Evolutionary conservation across 2,329 filamentous ascomycete genomes (phyloP).

Genomic region (Aspergillus pseudoterreus): DNA sequence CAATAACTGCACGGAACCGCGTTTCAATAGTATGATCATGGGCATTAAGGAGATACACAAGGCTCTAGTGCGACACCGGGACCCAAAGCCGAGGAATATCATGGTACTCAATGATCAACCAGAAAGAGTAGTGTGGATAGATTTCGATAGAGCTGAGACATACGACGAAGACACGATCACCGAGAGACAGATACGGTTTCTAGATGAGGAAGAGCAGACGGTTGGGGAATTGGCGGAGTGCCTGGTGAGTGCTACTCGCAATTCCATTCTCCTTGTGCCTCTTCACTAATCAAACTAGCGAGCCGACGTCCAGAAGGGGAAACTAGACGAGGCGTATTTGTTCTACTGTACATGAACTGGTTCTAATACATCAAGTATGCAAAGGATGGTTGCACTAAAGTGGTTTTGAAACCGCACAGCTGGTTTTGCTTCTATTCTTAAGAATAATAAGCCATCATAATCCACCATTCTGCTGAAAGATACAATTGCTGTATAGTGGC

Average conservation of each 20-base stretch:
- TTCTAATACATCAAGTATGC: no score
- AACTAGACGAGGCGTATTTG: background rate
- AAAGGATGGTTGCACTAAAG: no score
- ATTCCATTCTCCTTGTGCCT: background rate
- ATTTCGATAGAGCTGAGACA: background rate
- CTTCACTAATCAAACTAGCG: background rate
- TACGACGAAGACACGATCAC: background rate
- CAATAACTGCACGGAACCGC: slow-evolving; percentile 6
- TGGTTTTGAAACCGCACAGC: no score
- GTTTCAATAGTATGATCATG: slow-evolving; percentile 6
- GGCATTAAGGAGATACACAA: slow-evolving; percentile 13
- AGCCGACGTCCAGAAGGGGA: background rate
- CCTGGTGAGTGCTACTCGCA: background rate
- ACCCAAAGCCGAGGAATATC: slow-evolving; percentile 13
- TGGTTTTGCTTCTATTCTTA: no score
- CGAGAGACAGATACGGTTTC: background rate
- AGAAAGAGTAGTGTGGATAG: slow-evolving; percentile 15
- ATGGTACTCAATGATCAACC: slow-evolving; percentile 12
- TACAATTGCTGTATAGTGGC: no score
- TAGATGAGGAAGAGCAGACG: background rate
- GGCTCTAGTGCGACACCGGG: slow-evolving; percentile 9
- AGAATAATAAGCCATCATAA: no score
- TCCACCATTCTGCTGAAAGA: no score
- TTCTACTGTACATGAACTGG: no score
- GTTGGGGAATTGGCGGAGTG: background rate